Conservation (phyloP, 768 basidiomycete genomes). For the Cystobasidium onofrii region DNA sequence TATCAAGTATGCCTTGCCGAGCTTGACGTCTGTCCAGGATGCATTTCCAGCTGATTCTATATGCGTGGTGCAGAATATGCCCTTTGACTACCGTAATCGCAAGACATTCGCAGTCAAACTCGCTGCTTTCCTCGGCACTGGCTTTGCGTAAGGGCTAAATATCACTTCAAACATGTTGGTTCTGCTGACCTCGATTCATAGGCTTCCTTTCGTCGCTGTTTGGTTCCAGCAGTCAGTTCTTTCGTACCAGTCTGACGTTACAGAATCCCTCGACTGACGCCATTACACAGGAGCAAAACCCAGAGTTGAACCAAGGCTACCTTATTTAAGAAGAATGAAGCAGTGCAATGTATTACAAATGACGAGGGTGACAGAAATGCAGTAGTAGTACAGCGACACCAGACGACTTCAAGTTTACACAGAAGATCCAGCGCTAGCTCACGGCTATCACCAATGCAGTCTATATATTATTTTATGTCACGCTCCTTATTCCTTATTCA, state of each 20-base stretch:
- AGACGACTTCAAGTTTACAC: neutral
- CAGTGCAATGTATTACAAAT: neutral
- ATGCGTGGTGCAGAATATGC: neutral
- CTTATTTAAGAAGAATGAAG: neutral
- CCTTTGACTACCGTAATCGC: conserved; percentile 16
- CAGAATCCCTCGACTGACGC: neutral
- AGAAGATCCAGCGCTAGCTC: too few species aligned
- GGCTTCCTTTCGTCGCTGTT: conserved; percentile 16
- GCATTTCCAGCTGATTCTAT: neutral
- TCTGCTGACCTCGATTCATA: neutral
- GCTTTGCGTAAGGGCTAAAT: neutral
- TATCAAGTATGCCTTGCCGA: neutral
- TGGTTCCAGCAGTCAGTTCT: conserved; percentile 14
- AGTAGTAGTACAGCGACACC: neutral
- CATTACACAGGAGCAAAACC: neutral
- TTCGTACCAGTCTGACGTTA: neutral
- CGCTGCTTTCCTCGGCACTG: neutral
- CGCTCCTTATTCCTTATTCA: neutral
- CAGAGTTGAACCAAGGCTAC: neutral
- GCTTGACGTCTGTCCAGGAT: too few species aligned
- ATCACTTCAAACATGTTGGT: neutral
- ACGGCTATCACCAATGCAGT: too few species aligned
- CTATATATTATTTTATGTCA: too few species aligned
- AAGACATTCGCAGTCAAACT: neutral
- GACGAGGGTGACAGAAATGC: neutral